Conservation (phyloP, 148 eudicot genomes). For the Polygonum aviculare region DNA sequence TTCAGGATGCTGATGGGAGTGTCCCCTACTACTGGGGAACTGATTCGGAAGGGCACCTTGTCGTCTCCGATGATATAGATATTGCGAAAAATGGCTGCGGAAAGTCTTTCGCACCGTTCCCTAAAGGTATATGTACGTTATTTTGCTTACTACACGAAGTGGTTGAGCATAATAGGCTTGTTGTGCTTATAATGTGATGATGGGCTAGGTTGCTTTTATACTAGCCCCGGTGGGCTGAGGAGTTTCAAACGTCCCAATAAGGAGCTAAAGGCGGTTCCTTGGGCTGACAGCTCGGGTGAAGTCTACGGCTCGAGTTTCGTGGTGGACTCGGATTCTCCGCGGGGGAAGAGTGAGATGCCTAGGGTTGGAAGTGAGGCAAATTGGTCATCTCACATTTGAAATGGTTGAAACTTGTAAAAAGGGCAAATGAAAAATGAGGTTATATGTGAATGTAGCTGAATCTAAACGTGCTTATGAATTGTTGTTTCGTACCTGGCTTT, state of each 20-base stretch:
- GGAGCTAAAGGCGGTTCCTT: constrained; percentile 69
- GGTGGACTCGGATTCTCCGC: constrained; percentile 55
- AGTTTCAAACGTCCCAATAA: constrained; percentile 73
- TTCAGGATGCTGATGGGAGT: constrained; percentile 83
- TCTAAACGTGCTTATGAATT: not conserved
- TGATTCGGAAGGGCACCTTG: constrained; percentile 77
- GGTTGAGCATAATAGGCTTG: too few species aligned
- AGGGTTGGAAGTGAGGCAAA: constrained; percentile 86
- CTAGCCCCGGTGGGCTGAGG: constrained; percentile 73
- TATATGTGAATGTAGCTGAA: not conserved
- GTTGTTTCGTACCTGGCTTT: too few species aligned
- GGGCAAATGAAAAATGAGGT: not conserved
- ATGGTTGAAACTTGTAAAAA: not conserved
- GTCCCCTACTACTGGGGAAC: constrained; percentile 96
- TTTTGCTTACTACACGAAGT: not conserved
- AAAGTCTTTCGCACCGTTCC: constrained; percentile 88
- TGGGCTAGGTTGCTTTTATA: constrained; percentile 69
- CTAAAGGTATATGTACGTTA: constrained; percentile 49
- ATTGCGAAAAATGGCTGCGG: constrained; percentile 73
- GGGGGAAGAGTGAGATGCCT: constrained; percentile 47
- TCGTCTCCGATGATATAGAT: constrained; percentile 58
- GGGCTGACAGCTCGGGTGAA: constrained; percentile 82
- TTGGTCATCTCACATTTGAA: constrained; percentile 60
- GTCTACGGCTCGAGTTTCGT: constrained; percentile 68
- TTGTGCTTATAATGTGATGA: not conserved